These are phyloP conservation scores for Gossypium turneri DNA, from an alignment of 345 rosid genomes.

Conservation along the genomic window DNA sequence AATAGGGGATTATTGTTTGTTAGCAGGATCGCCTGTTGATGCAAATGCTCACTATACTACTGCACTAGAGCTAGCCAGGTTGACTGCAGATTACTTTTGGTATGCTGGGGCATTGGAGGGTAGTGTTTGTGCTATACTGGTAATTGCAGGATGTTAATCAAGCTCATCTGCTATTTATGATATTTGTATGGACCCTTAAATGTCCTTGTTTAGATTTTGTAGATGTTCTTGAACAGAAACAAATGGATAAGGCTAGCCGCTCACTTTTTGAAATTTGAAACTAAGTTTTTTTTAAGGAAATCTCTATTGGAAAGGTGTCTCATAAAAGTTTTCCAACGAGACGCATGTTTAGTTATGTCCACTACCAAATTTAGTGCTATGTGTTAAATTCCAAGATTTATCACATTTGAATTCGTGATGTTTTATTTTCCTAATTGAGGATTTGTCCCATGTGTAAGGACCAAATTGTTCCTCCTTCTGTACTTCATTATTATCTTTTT, in stretches of 20 bases:
- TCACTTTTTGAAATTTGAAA: background rate
- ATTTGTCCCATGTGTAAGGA: background rate
- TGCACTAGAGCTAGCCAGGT: constrained; percentile 81
- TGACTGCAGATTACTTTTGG: constrained; percentile 96
- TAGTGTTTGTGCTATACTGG: constrained; percentile 90
- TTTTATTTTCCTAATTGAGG: background rate
- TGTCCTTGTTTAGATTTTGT: background rate
- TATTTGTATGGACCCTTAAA: background rate
- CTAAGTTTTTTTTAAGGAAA: background rate
- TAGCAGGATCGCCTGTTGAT: constrained; percentile 99
- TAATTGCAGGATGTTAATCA: constrained; percentile 25
- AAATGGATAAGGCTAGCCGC: background rate
- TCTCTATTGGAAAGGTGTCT: background rate
- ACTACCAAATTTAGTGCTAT: background rate
- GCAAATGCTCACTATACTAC: constrained; percentile 98
- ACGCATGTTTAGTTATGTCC: background rate
- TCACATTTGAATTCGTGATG: background rate
- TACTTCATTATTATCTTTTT: background rate
- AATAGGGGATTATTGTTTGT: constrained; percentile 92
- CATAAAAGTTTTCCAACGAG: background rate
- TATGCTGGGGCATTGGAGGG: constrained; percentile 99
- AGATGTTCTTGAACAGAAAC: background rate
- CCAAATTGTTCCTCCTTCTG: background rate
- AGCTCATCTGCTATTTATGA: background rate
- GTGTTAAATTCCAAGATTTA: background rate